phyloP scores from a whole-genome alignment of 1,284 basidiomycete genomes.

The Boletus calvinii region DNA sequence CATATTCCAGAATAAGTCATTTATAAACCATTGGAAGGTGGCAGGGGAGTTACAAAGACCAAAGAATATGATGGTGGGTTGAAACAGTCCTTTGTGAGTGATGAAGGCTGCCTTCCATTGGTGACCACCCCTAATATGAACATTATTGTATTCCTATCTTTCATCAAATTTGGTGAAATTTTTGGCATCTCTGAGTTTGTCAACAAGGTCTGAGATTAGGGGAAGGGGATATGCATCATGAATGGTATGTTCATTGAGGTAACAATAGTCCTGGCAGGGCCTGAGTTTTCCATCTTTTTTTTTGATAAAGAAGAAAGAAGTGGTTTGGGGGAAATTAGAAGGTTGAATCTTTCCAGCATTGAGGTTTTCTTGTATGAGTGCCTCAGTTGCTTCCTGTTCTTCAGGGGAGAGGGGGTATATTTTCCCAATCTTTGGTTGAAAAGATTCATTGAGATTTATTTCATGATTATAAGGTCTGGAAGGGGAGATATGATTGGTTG shows the following conservation, averaged over 20 bases:
- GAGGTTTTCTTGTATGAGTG: too few relatives aligned
- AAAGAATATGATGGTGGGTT: too few relatives aligned
- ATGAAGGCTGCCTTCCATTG: conserved; percentile 10
- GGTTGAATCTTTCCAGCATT: too few relatives aligned
- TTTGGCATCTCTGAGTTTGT: conserved; percentile 19
- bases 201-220: conserved; percentile 26
- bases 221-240: conserved; percentile 19
- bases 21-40: too few relatives aligned
- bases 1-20: not conserved
- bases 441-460: too few relatives aligned
- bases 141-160: conserved; percentile 1
- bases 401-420: too few relatives aligned
- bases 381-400: too few relatives aligned
- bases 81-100: not conserved
- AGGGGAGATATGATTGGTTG: too few relatives aligned
- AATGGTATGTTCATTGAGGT: not conserved
- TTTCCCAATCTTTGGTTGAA: too few relatives aligned
- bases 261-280: not conserved
- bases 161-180: conserved; percentile 22
- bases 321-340: too few relatives aligned
- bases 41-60: too few relatives aligned
- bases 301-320: not conserved
- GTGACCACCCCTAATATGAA: conserved; percentile 25
- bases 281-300: not conserved
- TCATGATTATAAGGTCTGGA: too few relatives aligned